A percentile compares a stretch with the other conserved stretches of the same genome.
Evolutionary conservation across 768 basidiomycete genomes (phyloP).

Genomic region (Macrocybe gigantea): DNA sequence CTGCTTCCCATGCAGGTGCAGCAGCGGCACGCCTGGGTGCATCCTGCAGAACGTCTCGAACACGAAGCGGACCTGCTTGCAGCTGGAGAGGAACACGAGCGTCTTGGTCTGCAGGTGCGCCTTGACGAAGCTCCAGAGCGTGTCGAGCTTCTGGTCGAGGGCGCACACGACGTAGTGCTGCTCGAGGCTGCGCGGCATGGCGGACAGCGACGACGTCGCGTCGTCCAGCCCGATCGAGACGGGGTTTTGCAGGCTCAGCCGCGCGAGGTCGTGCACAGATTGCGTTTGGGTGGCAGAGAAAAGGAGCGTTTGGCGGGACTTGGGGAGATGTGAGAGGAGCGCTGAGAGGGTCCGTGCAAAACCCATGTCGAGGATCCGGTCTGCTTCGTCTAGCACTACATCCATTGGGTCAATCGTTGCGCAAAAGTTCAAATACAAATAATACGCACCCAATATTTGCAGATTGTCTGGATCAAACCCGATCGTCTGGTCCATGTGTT

Average conservation of each 20-base stretch:
- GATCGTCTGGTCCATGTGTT: conserved; percentile 98
- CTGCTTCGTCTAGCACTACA: conserved; percentile 92
- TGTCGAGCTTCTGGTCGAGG: conserved; percentile 84
- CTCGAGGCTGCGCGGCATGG: conserved; percentile 74
- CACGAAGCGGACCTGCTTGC: conserved; percentile 96
- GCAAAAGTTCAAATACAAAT: not conserved
- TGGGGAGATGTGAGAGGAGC: conserved; percentile 86
- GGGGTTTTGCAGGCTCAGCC: conserved; percentile 82
- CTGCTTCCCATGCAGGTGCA: conserved; percentile 94
- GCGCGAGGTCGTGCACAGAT: conserved; percentile 82
- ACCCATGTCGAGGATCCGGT: conserved; percentile 95
- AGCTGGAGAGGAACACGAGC: conserved; percentile 90
- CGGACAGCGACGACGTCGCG: conserved; percentile 30
- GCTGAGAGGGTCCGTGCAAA: conserved; percentile 87
- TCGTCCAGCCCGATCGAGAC: conserved; percentile 62
- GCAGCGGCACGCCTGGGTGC: conserved; percentile 90
- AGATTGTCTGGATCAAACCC: conserved; percentile 90
- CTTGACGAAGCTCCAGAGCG: conserved; percentile 93
- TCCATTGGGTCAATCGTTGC: conserved; percentile 1
- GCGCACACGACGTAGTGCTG: conserved; percentile 84
- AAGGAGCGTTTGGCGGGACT: conserved; percentile 88
- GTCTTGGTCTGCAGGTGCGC: conserved; percentile 87
- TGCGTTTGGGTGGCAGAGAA: conserved; percentile 97
- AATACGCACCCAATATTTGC: conserved; percentile 75
- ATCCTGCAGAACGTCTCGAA: conserved; percentile 95